phyloP scores from a whole-genome alignment of 306 rosid genomes.

The Casuarina cunninghamiana region DNA sequence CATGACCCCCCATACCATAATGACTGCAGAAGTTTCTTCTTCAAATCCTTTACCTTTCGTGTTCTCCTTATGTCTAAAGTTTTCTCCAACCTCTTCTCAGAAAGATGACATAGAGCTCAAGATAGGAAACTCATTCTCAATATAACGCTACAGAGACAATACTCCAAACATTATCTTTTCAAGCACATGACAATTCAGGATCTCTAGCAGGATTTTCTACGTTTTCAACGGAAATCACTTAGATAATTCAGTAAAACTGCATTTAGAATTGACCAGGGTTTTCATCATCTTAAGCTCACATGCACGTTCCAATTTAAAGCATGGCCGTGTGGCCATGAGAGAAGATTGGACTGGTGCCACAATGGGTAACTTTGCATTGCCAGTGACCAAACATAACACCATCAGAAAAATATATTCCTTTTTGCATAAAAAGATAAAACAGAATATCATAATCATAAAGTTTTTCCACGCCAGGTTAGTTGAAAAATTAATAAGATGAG shows the following conservation, averaged over 20 bases:
- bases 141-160: neutral
- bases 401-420: neutral
- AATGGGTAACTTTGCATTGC: neutral
- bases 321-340: neutral
- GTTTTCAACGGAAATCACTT: neutral
- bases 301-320: neutral
- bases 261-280: neutral
- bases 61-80: neutral
- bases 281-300: neutral
- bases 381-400: neutral
- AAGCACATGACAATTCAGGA: neutral
- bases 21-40: neutral
- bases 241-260: neutral
- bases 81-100: neutral
- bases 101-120: constrained; percentile 9
- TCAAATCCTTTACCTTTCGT: neutral
- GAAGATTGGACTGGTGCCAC: neutral
- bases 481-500: neutral
- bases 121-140: neutral
- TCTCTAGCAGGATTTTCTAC: neutral
- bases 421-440: neutral
- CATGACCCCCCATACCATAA: constrained; percentile 5
- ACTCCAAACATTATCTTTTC: neutral
- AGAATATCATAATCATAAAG: neutral
- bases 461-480: neutral